Evolutionary conservation across 768 basidiomycete species (phyloP), one percentile per base, ranked within the genome.

Genomic region (Boletus rufocinnamomeus): DNA sequence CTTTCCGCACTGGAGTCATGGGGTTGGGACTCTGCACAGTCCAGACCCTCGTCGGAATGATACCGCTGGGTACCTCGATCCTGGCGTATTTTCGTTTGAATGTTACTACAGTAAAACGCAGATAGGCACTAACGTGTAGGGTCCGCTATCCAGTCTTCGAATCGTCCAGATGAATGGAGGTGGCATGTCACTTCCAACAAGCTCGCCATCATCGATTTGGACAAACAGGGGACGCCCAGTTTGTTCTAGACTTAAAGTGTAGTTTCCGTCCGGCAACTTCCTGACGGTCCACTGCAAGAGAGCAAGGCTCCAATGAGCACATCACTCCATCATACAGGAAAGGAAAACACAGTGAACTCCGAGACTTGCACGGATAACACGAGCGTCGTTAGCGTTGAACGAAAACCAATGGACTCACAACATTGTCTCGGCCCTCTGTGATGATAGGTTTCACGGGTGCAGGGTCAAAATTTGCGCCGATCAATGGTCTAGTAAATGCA

Each of bases 241-340:
- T 27, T 17, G 0, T 11, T 34, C 32, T 34, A 58, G 17, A 23
- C 2, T 3, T 2, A 58, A 9, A 8, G 4, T 49, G 13, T 30
- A 58, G n/a, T 28, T 23, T 2, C 27, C 46, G 2, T 44, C 2
- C 8, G 10, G n/a, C n/a, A n/a, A 1, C 19, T 14, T 21, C 14
- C 2, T 16, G 32, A 37, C n/a, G 7, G n/a, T 28, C 57, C 57
- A 58, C 57, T 58, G 21, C 4, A 37, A 56, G 30, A 34, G 40
- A 43, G 16, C 9, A 21, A 25, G 9, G 14, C 6, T 21, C 43
- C 27, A 17, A 6, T 58, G n/a, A 49, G 21, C 21, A 21, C 30
- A 49, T 32, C 14, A 34, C 4, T 28, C 28, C 27, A n/a, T 28
- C 27, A 13, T 13, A 14, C 28, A 30, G n/a, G n/a, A 21, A 21